Conservation (phyloP, 2,329 filamentous ascomycete genomes). For the Hysterium pulicare region DNA sequence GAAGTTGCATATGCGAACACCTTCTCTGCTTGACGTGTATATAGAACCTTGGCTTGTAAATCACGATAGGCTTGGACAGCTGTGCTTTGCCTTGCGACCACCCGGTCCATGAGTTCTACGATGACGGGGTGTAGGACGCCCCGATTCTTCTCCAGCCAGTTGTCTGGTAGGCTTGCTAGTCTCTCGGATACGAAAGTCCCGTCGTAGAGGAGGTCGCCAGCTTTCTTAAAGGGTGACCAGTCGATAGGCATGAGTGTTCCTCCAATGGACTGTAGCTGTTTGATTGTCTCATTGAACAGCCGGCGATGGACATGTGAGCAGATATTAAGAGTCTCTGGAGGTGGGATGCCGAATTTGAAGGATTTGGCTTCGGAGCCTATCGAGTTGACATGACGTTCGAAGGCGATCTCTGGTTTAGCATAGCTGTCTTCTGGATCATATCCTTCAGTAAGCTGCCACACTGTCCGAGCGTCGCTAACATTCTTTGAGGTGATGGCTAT, state of each 20-base stretch:
- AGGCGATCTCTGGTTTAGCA: slow-evolving; percentile 42
- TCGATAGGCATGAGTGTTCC: slow-evolving; percentile 28
- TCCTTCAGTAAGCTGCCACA: slow-evolving; percentile 48
- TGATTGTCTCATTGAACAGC: slow-evolving; percentile 29
- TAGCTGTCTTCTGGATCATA: slow-evolving; percentile 52
- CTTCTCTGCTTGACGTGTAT: slow-evolving; percentile 28
- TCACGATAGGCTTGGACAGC: slow-evolving; percentile 33
- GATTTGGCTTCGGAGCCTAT: slow-evolving; percentile 32
- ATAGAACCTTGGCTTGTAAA: slow-evolving; percentile 28
- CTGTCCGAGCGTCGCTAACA: slow-evolving; percentile 47
- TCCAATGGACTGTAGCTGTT: slow-evolving; percentile 24
- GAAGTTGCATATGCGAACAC: slow-evolving; percentile 24
- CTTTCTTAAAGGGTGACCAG: slow-evolving; percentile 47
- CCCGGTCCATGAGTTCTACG: slow-evolving; percentile 37
- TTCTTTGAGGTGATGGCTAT: slow-evolving; percentile 53
- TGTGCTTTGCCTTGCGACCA: slow-evolving; percentile 23
- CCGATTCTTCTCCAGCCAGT: slow-evolving; percentile 29
- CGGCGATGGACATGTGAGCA: slow-evolving; percentile 42
- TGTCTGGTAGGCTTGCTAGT: slow-evolving; percentile 39
- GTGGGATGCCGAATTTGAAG: slow-evolving; percentile 52
- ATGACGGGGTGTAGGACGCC: slow-evolving; percentile 51
- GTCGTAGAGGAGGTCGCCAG: slow-evolving; percentile 54
- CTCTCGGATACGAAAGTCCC: slow-evolving; percentile 58
- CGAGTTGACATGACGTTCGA: slow-evolving; percentile 33
- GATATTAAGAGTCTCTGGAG: slow-evolving; percentile 39